Evolutionary conservation across 2,329 filamentous ascomycete species (phyloP), one percentile per base, ranked within the genome.

Genomic region (Hymenoscyphus scutula): DNA sequence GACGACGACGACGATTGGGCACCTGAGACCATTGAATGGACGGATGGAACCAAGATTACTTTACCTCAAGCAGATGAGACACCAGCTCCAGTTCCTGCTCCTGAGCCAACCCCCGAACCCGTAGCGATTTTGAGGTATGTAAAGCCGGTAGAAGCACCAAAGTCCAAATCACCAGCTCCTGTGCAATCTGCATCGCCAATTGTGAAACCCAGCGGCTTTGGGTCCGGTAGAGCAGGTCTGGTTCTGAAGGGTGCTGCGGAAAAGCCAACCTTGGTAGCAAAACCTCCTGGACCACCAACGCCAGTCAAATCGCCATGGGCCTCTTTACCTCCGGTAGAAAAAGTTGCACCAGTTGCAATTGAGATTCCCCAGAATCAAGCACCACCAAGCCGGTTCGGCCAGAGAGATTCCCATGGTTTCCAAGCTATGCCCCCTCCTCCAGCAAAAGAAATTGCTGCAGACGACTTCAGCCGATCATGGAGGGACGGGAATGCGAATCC

Each of bases 271-370:
- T 77, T 92, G 4, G 88, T 92, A 51, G 83, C 89, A 8, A 93
- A 92, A 72, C 88, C 88, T 17, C 84, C 88, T 1, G 81, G 82
- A 1, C 81, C 84, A 3, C 84, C 89, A 8, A 82, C 87, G 0
- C 89, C 92, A 0, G 84, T 88, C 29, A 97, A 96, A 74, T 97
- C 93, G 3, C 94, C 94, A 3, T 98, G 94, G 94, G 94, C 94
- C 27, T 74, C 89, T 37, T 78, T 98, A 30, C 94, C 94, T 15
- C 91, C 92, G 0, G 84, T 97, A 6, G 92, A 96, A 11, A 94
- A 89, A 73, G 84, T 89, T 0, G 86, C 92, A 1, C 92, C 90
- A 0, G 78, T 88, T 17, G 76, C 83, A 6, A 81, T 88, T 64
- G 90, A 91, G 59, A 70, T 80, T 45, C 77, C 81, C 6, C 68